Conservation (phyloP, 2,329 filamentous ascomycete genomes). For the Neophaeococcomyces mojaviensis region DNA sequence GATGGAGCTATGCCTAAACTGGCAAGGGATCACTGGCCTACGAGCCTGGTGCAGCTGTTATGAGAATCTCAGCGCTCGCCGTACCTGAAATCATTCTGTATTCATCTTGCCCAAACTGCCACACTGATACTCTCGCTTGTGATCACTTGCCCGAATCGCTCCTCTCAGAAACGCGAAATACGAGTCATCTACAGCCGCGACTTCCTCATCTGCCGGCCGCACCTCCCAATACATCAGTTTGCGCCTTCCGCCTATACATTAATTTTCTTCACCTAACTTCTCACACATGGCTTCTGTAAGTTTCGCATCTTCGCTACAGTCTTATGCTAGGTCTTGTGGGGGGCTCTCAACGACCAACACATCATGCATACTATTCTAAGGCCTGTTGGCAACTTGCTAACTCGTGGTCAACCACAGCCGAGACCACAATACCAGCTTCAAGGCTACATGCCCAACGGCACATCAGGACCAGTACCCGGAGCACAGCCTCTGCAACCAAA, state of each 20-base stretch:
- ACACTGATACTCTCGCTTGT: neutral
- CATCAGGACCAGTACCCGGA: slow-evolving; percentile 36
- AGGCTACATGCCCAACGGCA: slow-evolving; percentile 40
- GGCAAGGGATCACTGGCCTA: neutral
- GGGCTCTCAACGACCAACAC: slow-evolving; percentile 35
- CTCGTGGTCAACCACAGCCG: slow-evolving; percentile 16
- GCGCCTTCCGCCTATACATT: slow-evolving; percentile 9
- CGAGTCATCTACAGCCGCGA: neutral
- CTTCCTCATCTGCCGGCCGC: slow-evolving; percentile 6
- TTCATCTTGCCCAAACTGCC: neutral
- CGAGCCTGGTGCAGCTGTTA: neutral
- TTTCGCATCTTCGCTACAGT: slow-evolving; percentile 18
- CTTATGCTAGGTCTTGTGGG: slow-evolving; percentile 24
- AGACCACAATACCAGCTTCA: slow-evolving; percentile 23
- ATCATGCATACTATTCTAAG: slow-evolving; percentile 28
- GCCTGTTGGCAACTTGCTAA: slow-evolving; percentile 15
- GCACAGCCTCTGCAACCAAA: slow-evolving; percentile 43
- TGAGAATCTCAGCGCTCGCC: neutral
- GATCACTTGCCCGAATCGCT: neutral
- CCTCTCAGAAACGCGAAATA: neutral
- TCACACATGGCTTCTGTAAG: slow-evolving; percentile 43
- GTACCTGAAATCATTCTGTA: neutral
- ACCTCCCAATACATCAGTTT: slow-evolving; percentile 7
- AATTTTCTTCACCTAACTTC: neutral
- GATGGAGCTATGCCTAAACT: too few relatives aligned